Evolutionary conservation across 345 rosid genomes (phyloP).

Genomic region (Hevea brasiliensis): DNA sequence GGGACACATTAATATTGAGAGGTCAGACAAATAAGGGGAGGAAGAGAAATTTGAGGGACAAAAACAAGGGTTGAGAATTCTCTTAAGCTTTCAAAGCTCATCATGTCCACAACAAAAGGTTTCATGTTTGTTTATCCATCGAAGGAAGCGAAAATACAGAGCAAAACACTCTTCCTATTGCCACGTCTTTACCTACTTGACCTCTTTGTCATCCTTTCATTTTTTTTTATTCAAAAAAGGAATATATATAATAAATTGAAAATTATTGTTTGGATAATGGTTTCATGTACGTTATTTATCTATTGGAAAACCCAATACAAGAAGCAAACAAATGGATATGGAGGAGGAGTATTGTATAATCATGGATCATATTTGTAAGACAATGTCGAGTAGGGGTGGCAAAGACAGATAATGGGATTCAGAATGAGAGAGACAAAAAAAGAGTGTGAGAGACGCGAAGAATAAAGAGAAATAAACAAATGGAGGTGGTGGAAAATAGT

Average conservation of each 20-base stretch:
- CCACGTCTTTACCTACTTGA: neutral
- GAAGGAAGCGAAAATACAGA: neutral
- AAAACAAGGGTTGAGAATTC: constrained; percentile 36
- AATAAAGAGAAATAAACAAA: too few species aligned
- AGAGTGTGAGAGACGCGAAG: too few species aligned
- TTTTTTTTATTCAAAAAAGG: neutral
- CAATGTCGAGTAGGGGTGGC: too few species aligned
- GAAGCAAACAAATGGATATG: too few species aligned
- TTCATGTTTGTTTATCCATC: neutral
- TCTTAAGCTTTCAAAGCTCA: constrained; percentile 23
- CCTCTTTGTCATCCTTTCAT: constrained; percentile 1
- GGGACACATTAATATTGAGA: constrained; percentile 31
- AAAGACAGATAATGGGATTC: too few species aligned
- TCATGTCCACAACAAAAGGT: constrained; percentile 27
- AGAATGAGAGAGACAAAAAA: too few species aligned
- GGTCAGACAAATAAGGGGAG: constrained; percentile 34
- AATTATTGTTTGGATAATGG: too few species aligned
- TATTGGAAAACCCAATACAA: too few species aligned
- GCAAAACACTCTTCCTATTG: neutral
- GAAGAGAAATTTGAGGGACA: constrained; percentile 40
- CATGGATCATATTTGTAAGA: too few species aligned
- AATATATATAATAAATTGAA: neutral
- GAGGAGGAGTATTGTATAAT: too few species aligned
- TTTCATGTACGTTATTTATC: too few species aligned
- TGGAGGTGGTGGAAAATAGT: too few species aligned